A percentile compares a stretch with the other conserved stretches of the same genome.
Evolutionary conservation across 371 early-diverging fungal genomes (phyloP).

Genomic region (Circinella umbellata): DNA sequence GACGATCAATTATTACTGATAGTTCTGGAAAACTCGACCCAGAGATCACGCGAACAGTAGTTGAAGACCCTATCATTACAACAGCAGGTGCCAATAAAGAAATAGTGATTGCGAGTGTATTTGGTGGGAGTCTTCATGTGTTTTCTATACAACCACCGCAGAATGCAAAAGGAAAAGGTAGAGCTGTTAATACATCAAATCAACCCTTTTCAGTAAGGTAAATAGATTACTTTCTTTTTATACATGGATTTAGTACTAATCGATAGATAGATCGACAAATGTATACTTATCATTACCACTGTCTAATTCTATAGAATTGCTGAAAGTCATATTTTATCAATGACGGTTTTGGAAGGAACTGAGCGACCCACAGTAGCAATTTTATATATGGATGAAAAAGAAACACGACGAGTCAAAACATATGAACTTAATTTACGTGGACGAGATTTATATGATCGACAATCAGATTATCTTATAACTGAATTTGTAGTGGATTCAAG

Average conservation of each 20-base stretch:
- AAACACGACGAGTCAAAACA: conserved; percentile 60
- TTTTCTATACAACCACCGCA: conserved; percentile 42
- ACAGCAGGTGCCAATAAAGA: conserved; percentile 49
- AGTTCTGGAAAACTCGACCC: conserved; percentile 52
- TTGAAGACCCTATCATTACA: conserved; percentile 44
- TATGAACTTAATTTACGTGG: conserved; percentile 58
- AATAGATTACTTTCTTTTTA: not conserved
- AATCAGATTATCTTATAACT: conserved; percentile 22
- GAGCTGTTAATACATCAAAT: conserved; percentile 21
- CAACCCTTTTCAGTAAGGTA: conserved; percentile 30
- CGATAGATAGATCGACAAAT: no score
- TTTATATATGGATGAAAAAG: conserved; percentile 69
- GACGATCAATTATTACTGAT: conserved; percentile 53
- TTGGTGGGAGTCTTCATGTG: conserved; percentile 56
- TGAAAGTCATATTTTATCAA: conserved; percentile 67
- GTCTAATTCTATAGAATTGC: conserved; percentile 53
- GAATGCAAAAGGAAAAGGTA: conserved; percentile 34
- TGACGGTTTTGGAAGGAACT: conserved; percentile 56
- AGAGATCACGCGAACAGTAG: conserved; percentile 38
- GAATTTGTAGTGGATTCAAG: conserved; percentile 52
- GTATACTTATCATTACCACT: not conserved
- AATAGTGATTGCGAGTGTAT: conserved; percentile 53
- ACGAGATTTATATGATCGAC: conserved; percentile 36
- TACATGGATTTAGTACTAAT: no score
- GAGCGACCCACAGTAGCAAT: conserved; percentile 63